Evolutionary conservation across 2,329 filamentous ascomycete genomes (phyloP), one percentile per base, ranked within the genome.

Genomic region (Aspergillus floridensis): DNA sequence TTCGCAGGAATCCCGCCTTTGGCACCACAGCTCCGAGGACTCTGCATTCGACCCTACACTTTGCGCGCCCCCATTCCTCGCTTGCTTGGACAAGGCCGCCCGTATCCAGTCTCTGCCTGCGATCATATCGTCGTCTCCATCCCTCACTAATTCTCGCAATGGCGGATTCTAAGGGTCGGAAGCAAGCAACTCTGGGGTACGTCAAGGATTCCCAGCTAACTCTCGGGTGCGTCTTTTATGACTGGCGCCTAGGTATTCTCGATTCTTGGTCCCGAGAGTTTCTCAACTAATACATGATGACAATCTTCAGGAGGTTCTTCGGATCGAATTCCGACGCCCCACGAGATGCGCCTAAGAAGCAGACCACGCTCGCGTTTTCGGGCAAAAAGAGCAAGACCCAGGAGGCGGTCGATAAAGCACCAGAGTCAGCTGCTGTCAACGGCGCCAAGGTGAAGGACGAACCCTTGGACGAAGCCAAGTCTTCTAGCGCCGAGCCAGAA

Each of bases 161-260:
- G 65, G 54, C 64, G 12, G 64, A 64, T 16, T 52, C 61, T 11
- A 66, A 65, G 53, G 59, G 64, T 49, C 68, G 67, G 53, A 92
- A 91, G 74, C 92, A 96, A 79, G 87, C 90, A 70, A 96, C 90
- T 62, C 79, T 96, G 75, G 91, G 91, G 92, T 96, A 95, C 79
- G 92, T 93, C 63, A 88, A 86, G 77, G 79, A 87, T 69, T 82
- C 83, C 65, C 90, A 93, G 81, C 86, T 83, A 72, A 91, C 88
- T 68, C 79, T 93, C 75, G 85, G 88, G 90, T 92, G 86, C 76
- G 80, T 76, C 61, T 53, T 56, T 51, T 55, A 53, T 50, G 44
- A 44, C 11, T 38, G 26, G 41, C 24, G 11, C 41, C 29, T 44
- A 31, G 35, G 26, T 53, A 38, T 21, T 21, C 46, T 31, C 14